Conservation (phyloP, 768 basidiomycete genomes). For the Mycena leptocephala region DNA sequence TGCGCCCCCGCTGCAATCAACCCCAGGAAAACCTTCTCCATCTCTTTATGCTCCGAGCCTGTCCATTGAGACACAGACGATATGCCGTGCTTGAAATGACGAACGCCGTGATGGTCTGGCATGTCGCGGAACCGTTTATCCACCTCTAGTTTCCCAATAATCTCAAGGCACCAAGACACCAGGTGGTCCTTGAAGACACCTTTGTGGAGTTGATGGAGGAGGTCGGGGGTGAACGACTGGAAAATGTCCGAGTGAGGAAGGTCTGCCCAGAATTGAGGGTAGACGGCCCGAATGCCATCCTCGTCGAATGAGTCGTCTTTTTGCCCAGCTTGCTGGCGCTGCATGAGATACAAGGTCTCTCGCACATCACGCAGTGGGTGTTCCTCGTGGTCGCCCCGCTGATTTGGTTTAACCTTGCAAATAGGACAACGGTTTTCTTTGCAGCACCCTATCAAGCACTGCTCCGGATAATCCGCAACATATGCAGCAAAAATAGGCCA, state of each 20-base stretch:
- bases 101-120: constrained; percentile 42
- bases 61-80: constrained; percentile 53
- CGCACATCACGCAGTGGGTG: constrained; percentile 39
- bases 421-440: constrained; percentile 32
- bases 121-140: constrained; percentile 53
- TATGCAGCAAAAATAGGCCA: constrained; percentile 36
- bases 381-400: constrained; percentile 39
- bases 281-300: constrained; percentile 30
- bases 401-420: constrained; percentile 33
- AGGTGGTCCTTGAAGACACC: constrained; percentile 66
- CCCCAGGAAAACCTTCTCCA: constrained; percentile 47
- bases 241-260: constrained; percentile 61
- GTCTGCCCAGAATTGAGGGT: constrained; percentile 56
- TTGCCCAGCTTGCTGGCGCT: constrained; percentile 32
- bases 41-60: constrained; percentile 50
- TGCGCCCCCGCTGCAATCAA: constrained; percentile 41
- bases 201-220: constrained; percentile 67
- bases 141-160: constrained; percentile 46
- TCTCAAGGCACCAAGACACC: constrained; percentile 50
- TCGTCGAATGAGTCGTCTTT: constrained; percentile 36
- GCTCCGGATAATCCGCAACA: constrained; percentile 29
- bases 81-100: constrained; percentile 54
- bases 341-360: constrained; percentile 30
- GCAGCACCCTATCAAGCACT: constrained; percentile 19
- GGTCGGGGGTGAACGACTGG: constrained; percentile 55